Evolutionary conservation across 1,284 basidiomycete genomes (phyloP).

Genomic region (Pyrrhoderma noxium): DNA sequence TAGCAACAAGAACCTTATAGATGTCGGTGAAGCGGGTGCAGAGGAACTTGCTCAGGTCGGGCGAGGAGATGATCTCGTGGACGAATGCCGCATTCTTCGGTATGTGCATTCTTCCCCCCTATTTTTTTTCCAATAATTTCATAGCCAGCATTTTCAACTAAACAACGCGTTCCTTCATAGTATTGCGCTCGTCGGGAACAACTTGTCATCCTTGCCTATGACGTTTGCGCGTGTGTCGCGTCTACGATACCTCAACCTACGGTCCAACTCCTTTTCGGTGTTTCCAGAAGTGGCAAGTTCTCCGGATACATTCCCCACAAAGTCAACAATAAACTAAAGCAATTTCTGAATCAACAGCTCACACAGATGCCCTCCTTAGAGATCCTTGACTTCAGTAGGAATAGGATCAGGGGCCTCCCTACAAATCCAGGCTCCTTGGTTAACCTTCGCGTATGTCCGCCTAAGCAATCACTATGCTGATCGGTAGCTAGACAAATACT

Average conservation of each 20-base stretch:
- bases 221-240: slow-evolving; percentile 72
- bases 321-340: slow-evolving; percentile 11
- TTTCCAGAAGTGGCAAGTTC: slow-evolving; percentile 85
- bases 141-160: slow-evolving; percentile 3
- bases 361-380: slow-evolving; percentile 84
- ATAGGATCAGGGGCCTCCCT: slow-evolving; percentile 82
- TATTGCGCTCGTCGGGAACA: slow-evolving; percentile 84
- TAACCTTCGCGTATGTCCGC: slow-evolving; percentile 60
- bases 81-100: slow-evolving; percentile 64
- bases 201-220: slow-evolving; percentile 71
- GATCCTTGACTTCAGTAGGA: slow-evolving; percentile 91
- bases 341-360: slow-evolving; percentile 42
- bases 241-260: slow-evolving; percentile 89
- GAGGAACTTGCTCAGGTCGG: slow-evolving; percentile 64
- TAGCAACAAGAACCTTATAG: slow-evolving; percentile 67
- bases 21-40: slow-evolving; percentile 67
- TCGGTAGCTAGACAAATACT: background rate
- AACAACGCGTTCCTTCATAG: slow-evolving; percentile 32
- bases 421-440: slow-evolving; percentile 72
- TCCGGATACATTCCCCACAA: slow-evolving; percentile 4
- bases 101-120: too few species aligned
- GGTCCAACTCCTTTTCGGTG: slow-evolving; percentile 76
- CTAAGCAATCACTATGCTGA: background rate
- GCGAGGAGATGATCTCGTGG: slow-evolving; percentile 40
- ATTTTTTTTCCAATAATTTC: background rate